Percentiles rank a stretch among this genome's conserved stretches.
These are phyloP conservation scores for Madurella mycetomatis DNA, from an alignment of 2,329 filamentous ascomycete species.

Conservation along the genomic window DNA sequence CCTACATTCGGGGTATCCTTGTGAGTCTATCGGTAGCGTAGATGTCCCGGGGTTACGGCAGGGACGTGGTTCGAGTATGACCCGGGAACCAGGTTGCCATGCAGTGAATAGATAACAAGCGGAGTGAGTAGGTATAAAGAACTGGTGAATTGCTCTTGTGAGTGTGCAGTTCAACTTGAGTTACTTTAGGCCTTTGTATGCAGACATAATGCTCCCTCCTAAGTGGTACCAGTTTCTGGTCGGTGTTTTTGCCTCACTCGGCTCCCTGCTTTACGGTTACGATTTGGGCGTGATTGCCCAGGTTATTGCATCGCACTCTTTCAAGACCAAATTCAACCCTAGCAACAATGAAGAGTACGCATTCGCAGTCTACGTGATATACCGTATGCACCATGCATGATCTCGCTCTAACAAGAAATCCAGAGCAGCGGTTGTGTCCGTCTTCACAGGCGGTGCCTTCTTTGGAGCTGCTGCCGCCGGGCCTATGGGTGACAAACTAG, in stretches of 20 bases:
- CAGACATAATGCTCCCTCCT: slow-evolving; percentile 39
- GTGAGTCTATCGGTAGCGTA: too few relatives aligned
- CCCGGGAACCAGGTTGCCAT: not conserved
- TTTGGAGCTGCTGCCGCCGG: slow-evolving; percentile 64
- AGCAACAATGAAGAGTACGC: slow-evolving; percentile 36
- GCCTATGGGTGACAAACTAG: slow-evolving; percentile 57
- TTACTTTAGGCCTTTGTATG: not conserved
- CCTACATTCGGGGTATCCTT: too few relatives aligned
- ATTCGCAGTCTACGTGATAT: not conserved
- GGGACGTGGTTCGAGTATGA: not conserved
- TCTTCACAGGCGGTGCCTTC: slow-evolving; percentile 76
- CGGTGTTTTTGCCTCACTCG: slow-evolving; percentile 51
- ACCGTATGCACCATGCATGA: not conserved
- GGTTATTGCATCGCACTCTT: slow-evolving; percentile 47
- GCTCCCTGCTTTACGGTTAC: slow-evolving; percentile 52
- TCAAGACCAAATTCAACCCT: slow-evolving; percentile 38
- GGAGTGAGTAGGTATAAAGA: not conserved
- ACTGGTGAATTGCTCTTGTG: not conserved
- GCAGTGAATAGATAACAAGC: not conserved
- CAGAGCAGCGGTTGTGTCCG: slow-evolving; percentile 67
- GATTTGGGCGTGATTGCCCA: slow-evolving; percentile 51
- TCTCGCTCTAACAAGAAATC: not conserved
- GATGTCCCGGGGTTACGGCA: not conserved
- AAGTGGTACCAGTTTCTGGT: slow-evolving; percentile 49
- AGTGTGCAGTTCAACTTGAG: not conserved